Evolutionary conservation across 2,329 filamentous ascomycete species (phyloP), one percentile per base, ranked within the genome.

Genomic region (Epichloe sp.): DNA sequence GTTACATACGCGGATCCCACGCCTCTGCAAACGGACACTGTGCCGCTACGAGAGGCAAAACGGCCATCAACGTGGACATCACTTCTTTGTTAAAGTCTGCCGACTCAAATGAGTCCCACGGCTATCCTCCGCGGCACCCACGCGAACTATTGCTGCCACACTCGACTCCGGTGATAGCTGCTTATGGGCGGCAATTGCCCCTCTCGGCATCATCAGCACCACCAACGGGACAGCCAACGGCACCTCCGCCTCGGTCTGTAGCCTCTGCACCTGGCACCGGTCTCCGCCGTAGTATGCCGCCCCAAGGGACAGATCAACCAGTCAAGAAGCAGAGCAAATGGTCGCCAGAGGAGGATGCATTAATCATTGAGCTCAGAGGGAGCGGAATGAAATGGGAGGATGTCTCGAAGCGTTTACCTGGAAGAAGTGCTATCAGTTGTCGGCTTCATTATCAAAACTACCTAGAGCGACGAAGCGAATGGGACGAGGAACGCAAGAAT

Each of bases 371-470:
- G 66, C 78, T 97, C 55, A 82, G 91, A 52, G 88, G 88, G 38
- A 83, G 83, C 59, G 87, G 88, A 8, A 95, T 96, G 88, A 97
- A 97, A 65, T 97, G 91, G 93, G 91, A 97, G 64, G 91, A 97
- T 67, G 96, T 97, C 61, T 94, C 88, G 55, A 94, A 91, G 71
- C 80, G 85, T 50, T 73, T 97, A 47, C 90, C 89, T 3, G 91
- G 91, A 55, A 81, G 93, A 59, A 96, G 89, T 68, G 85, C 89
- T 52, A 96, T 96, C 62, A 95, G 89, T 60, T 97, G 91, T 68
- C 83, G 91, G 43, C 76, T 97, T 48, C 89, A 95, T 63, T 97
- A 96, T 67, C 91, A 97, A 62, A 98, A 98, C 66, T 97, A 97
- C 65, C 79, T 96, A 49, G 93, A 98, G 68, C 80, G 89, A 62